Conservation (phyloP, 2,329 filamentous ascomycete species). For the Paraphaeosphaeria minitans region DNA sequence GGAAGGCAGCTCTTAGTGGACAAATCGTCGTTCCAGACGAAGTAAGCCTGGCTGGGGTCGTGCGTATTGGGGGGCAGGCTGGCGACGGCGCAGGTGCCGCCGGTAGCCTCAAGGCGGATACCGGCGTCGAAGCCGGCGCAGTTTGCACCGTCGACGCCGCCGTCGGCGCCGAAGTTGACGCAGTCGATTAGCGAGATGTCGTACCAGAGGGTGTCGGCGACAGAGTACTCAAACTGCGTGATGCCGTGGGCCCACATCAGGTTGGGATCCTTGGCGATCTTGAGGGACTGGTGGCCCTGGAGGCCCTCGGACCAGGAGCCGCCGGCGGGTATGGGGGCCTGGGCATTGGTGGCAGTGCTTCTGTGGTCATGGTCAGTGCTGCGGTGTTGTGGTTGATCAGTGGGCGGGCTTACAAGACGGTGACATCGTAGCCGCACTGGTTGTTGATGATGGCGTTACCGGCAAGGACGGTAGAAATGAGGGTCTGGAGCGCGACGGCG, state of each 20-base stretch:
- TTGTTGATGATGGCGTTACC: constrained; percentile 16
- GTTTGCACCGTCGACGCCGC: constrained; percentile 9
- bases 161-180: constrained; percentile 9
- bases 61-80: constrained; percentile 8
- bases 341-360: constrained; percentile 9
- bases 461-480: constrained; percentile 14
- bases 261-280: constrained; percentile 14
- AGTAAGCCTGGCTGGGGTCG: constrained; percentile 15
- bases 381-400: no score
- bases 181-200: constrained; percentile 23
- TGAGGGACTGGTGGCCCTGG: constrained; percentile 11
- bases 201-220: constrained; percentile 20
- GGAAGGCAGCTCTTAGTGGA: constrained; percentile 13
- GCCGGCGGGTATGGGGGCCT: constrained; percentile 3
- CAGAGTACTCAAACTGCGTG: constrained; percentile 22
- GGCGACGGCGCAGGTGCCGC: constrained; percentile 10
- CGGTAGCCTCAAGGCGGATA: constrained; percentile 10
- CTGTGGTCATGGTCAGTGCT: background rate
- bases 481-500: constrained; percentile 14
- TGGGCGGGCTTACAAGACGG: constrained; percentile 8
- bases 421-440: constrained; percentile 17
- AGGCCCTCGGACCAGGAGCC: constrained; percentile 10
- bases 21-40: constrained; percentile 12
- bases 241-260: constrained; percentile 13
- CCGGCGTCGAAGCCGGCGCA: constrained; percentile 18